Evolutionary conservation across 2,329 filamentous ascomycete genomes (phyloP).

Genomic region (Delphinella strobiligena): DNA sequence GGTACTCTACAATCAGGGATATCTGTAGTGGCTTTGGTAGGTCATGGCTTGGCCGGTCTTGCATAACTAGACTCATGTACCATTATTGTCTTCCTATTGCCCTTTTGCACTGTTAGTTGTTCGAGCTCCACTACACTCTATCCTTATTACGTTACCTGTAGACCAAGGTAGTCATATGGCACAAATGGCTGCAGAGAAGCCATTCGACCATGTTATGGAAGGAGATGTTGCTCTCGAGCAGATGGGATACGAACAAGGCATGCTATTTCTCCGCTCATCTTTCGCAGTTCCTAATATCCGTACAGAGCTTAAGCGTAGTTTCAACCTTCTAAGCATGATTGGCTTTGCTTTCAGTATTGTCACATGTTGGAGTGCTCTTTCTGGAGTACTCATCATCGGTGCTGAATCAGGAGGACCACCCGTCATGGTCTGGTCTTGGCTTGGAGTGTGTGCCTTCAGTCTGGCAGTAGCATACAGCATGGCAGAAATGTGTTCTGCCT

Average conservation of each 20-base stretch:
- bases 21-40: no score
- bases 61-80: no score
- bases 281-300: not conserved
- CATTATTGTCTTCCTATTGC: no score
- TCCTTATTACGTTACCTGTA: not conserved
- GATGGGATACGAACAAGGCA: constrained; percentile 29
- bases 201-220: constrained; percentile 7
- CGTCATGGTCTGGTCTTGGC: constrained; percentile 47
- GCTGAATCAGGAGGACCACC: constrained; percentile 44
- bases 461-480: constrained; percentile 45
- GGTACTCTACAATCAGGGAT: no score
- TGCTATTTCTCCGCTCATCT: not conserved
- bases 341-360: constrained; percentile 49
- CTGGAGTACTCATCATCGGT: constrained; percentile 44
- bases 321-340: constrained; percentile 45
- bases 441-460: constrained; percentile 39
- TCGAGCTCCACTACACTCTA: not conserved
- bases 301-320: constrained; percentile 44
- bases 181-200: constrained; percentile 2
- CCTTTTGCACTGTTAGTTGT: not conserved
- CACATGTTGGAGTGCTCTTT: constrained; percentile 46
- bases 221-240: constrained; percentile 29
- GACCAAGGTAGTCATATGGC: not conserved
- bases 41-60: no score
- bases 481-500: constrained; percentile 47